Conservation (phyloP, 2,329 filamentous ascomycete genomes). For the Dactylellina cionopaga region DNA sequence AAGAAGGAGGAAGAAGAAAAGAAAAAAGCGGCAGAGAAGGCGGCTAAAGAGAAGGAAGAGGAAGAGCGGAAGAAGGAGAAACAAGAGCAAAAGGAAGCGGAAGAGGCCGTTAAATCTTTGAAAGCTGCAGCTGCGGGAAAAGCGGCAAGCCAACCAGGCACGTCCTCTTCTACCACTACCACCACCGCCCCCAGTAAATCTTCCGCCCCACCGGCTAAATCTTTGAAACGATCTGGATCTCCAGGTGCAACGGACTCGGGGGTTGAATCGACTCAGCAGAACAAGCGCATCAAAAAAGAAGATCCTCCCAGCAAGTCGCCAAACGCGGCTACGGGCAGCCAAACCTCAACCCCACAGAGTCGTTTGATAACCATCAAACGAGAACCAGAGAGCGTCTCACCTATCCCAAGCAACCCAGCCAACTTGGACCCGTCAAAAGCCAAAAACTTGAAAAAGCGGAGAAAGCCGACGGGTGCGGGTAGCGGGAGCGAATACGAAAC, state of each 20-base stretch:
- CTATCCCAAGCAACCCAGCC: constrained; percentile 25
- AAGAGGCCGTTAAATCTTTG: constrained; percentile 50
- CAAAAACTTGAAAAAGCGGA: constrained; percentile 54
- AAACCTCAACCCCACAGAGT: constrained; percentile 52
- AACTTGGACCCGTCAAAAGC: constrained; percentile 21
- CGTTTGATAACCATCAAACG: constrained; percentile 54
- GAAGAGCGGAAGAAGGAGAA: constrained; percentile 41
- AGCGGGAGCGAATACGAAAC: constrained; percentile 54
- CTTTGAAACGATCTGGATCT: constrained; percentile 52
- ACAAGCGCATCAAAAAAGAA: constrained; percentile 50
- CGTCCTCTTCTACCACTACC: constrained; percentile 43
- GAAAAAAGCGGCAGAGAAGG: constrained; percentile 56
- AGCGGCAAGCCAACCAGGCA: constrained; percentile 47
- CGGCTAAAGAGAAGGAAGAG: constrained; percentile 52
- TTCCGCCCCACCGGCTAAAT: constrained; percentile 46
- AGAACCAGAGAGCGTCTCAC: constrained; percentile 54
- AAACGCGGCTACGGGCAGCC: constrained; percentile 15
- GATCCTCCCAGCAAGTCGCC: constrained; percentile 32
- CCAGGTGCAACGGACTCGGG: constrained; percentile 47
- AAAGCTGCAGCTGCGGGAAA: constrained; percentile 51
- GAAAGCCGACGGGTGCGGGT: constrained; percentile 52
- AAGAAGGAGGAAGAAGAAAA: constrained; percentile 65
- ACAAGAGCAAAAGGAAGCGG: constrained; percentile 49
- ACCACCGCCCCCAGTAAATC: constrained; percentile 45
- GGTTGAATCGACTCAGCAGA: constrained; percentile 32